Base-by-base conservation (phyloP, 2,329 filamentous ascomycete genomes). In the Orbilia brochopaga region DNA sequence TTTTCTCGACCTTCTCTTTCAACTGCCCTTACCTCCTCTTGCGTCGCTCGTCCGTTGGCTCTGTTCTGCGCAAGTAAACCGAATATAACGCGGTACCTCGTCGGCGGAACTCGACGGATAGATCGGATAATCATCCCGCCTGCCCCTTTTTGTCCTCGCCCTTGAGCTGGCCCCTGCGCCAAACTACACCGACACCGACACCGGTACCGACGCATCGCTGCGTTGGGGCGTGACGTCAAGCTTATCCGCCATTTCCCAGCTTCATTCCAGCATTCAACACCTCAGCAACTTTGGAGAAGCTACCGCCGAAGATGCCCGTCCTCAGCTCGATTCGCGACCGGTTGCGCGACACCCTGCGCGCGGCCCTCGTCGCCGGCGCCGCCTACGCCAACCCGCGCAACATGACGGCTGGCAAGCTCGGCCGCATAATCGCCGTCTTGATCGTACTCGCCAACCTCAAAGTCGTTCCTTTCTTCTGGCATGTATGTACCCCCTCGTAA, bases 391-490 rank as follows among this genome's bases (percentile, higher is more conserved):
- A 59, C 35, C 67, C 67, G 51, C 50, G 56, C 19, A 60, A 21
- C 44, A 56, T 72, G 55, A 72, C 60, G 13, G 10, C 60, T 7
- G 50, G 67, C 21, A 72, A 72, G 60, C 30, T 72, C 40, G 60
- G 67, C 44, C 48, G 51, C 32, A 21, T 72, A 24, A 11, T 72
- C 6, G 67, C 60, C 8, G 67, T 88, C n/a, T 62, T 85, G 15
- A 85, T 89, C 63, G 81, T 85, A 13, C 57, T 88, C 8, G 76
- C 85, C 46, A 92, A 92, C 79, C 82, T 88, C 80, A 93, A 93
- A 83, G 89, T 85, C 73, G 77, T 92, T 70, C 90, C 90, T 0
- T 84, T 90, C 50, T 85, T 86, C 15, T 93, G 90, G 90, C 91
- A 90, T 75, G 87, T 90, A 84, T 65, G 87, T 80, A 44, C 21